phyloP scores from a whole-genome alignment of 208 protist species.

The Crithidia sp. region DNA sequence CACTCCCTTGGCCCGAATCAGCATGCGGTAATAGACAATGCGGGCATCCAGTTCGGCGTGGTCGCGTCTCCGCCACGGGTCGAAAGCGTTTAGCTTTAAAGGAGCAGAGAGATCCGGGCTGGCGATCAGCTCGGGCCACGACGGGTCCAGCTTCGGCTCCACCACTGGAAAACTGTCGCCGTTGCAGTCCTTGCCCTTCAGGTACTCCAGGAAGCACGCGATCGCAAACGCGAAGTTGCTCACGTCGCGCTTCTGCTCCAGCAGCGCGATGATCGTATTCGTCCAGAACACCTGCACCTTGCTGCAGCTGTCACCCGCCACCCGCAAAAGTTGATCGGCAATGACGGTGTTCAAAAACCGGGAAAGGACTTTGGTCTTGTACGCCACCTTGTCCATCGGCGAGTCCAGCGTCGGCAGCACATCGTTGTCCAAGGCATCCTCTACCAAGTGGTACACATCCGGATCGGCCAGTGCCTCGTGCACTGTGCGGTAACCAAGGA shows the following conservation, averaged over 20 bases:
- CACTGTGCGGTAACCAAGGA: conserved; percentile 38
- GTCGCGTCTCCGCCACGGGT: conserved; percentile 38
- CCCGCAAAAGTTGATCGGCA: conserved; percentile 42
- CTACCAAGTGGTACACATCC: conserved; percentile 34
- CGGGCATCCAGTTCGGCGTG: conserved; percentile 35
- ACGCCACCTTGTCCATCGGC: conserved; percentile 45
- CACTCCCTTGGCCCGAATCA: conserved; percentile 42
- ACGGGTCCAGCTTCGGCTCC: conserved; percentile 35
- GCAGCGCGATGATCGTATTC: conserved; percentile 32
- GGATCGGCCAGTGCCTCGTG: conserved; percentile 38
- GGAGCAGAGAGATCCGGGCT: conserved; percentile 20
- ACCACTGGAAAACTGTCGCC: conserved; percentile 33
- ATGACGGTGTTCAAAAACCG: conserved; percentile 41
- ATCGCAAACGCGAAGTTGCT: conserved; percentile 44
- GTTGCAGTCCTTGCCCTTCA: conserved; percentile 39
- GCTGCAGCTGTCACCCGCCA: conserved; percentile 47
- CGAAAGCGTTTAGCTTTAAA: conserved; percentile 42
- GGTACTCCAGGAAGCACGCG: conserved; percentile 39
- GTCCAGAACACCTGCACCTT: conserved; percentile 54
- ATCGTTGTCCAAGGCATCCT: conserved; percentile 31
- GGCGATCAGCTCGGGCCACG: conserved; percentile 30
- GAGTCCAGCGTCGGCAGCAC: conserved; percentile 37
- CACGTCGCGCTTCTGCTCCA: conserved; percentile 17
- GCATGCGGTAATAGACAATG: conserved; percentile 37
- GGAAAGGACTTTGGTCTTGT: conserved; percentile 40